phyloP scores from a whole-genome alignment of 768 basidiomycete genomes.

The Amylocystis lapponica region DNA sequence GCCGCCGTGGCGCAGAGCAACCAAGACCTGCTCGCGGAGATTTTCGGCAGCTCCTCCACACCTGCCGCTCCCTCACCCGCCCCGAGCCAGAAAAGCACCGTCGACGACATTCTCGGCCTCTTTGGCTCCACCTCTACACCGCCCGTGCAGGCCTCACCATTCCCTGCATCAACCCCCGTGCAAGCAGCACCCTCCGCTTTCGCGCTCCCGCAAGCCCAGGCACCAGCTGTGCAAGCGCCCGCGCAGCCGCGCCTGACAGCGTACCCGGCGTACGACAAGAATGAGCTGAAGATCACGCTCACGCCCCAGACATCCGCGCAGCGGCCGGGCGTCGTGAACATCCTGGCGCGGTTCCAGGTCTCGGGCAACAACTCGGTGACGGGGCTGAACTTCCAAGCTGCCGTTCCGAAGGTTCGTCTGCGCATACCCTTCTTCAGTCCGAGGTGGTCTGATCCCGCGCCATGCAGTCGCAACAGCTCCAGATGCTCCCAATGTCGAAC shows the following conservation, averaged over 20 bases:
- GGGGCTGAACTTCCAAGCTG: slow-evolving; percentile 90
- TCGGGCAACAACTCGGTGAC: slow-evolving; percentile 45
- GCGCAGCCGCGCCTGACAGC: slow-evolving; percentile 51
- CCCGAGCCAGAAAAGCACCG: slow-evolving; percentile 47
- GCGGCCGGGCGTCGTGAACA: slow-evolving; percentile 86
- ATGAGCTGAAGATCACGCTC: slow-evolving; percentile 82
- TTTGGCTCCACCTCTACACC: slow-evolving; percentile 39
- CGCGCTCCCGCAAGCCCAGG: slow-evolving; percentile 33
- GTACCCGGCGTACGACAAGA: slow-evolving; percentile 90
- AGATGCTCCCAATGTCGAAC: slow-evolving; percentile 97
- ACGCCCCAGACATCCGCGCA: slow-evolving; percentile 79
- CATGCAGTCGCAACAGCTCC: slow-evolving; percentile 87
- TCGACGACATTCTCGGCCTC: slow-evolving; percentile 89
- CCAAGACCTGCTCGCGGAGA: slow-evolving; percentile 87
- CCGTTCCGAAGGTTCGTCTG: slow-evolving; percentile 79
- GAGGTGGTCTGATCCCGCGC: too few relatives aligned
- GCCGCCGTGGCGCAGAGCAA: slow-evolving; percentile 49
- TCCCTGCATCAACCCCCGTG: slow-evolving; percentile 1
- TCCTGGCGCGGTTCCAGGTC: slow-evolving; percentile 82
- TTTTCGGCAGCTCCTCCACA: slow-evolving; percentile 64
- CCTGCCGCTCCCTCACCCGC: slow-evolving; percentile 31
- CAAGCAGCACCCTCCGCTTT: slow-evolving; percentile 26
- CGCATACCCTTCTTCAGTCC: not conserved
- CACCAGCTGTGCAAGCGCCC: slow-evolving; percentile 32
- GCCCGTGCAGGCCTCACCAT: slow-evolving; percentile 18